These are phyloP conservation scores for Aphanomyces stellatus DNA, from an alignment of 352 stramenopile species.

Conservation along the genomic window DNA sequence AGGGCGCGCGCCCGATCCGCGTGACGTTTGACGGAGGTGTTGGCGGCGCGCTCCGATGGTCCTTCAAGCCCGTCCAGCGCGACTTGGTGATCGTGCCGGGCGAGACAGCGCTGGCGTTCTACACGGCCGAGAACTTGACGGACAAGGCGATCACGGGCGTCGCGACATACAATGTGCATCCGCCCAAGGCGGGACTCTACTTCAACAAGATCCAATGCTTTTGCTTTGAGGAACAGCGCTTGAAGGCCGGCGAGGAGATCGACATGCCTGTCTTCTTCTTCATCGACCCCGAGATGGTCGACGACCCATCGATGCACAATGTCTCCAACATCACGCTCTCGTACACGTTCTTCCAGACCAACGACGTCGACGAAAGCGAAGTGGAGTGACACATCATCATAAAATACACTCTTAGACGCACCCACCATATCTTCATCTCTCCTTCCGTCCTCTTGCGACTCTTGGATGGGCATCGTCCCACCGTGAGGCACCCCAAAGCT, in stretches of 20 bases:
- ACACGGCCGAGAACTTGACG: slow-evolving; percentile 96
- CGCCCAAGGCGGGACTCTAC: slow-evolving; percentile 93
- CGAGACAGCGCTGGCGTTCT: slow-evolving; percentile 98
- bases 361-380: slow-evolving; percentile 88
- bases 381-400: no score
- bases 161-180: slow-evolving; percentile 99
- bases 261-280: slow-evolving; percentile 99
- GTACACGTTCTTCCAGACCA: slow-evolving; percentile 98
- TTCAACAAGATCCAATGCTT: slow-evolving; percentile 99
- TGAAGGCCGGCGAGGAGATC: slow-evolving; percentile 96
- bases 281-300: slow-evolving; percentile 97
- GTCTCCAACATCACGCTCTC: slow-evolving; percentile 97
- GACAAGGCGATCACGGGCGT: slow-evolving; percentile 97
- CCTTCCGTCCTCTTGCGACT: no score
- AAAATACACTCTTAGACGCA: no score
- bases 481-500: no score
- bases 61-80: slow-evolving; percentile 93
- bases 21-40: slow-evolving; percentile 96
- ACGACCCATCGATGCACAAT: slow-evolving; percentile 94
- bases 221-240: slow-evolving; percentile 98
- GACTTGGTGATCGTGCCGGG: slow-evolving; percentile 91
- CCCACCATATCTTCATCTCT: no score
- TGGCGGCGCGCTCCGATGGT: slow-evolving; percentile 93
- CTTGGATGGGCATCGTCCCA: no score
- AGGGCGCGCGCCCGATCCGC: slow-evolving; percentile 89